Percentiles rank a stretch among this genome's conserved stretches.
phyloP scores from a whole-genome alignment of 257 asterid species.

The Solanum paucissectum region DNA sequence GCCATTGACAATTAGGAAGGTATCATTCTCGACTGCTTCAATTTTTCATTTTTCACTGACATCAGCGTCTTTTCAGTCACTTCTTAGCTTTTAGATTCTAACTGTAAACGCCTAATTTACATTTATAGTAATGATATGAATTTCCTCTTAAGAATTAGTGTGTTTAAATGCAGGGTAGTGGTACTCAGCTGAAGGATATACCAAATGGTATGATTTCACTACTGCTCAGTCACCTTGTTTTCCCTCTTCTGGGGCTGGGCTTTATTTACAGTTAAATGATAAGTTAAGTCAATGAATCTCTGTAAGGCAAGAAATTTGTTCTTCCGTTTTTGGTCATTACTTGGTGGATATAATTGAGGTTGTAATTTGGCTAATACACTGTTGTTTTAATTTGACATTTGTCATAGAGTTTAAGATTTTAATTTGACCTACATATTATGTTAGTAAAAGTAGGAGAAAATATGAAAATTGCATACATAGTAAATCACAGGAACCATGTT shows the following conservation, averaged over 20 bases:
- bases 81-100: not conserved
- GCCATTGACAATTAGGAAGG: slow-evolving; percentile 49
- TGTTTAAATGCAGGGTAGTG: slow-evolving; percentile 41
- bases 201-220: slow-evolving; percentile 38
- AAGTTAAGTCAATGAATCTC: not conserved
- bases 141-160: slow-evolving; percentile 2
- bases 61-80: not conserved
- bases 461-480: not conserved
- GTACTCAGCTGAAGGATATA: slow-evolving; percentile 48
- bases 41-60: not conserved
- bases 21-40: not conserved
- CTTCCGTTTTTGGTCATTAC: not conserved
- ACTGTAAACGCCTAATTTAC: not conserved
- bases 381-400: not conserved
- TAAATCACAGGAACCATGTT: not conserved
- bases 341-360: not conserved
- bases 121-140: not conserved
- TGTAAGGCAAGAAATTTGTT: not conserved
- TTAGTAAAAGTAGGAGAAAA: not conserved
- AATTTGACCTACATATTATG: not conserved
- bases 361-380: not conserved
- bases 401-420: not conserved
- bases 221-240: not conserved
- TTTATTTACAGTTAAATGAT: not conserved
- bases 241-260: not conserved